Evolutionary conservation across 192 early-diverging fungal genomes (phyloP).

Genomic region (Coemansia sp.): DNA sequence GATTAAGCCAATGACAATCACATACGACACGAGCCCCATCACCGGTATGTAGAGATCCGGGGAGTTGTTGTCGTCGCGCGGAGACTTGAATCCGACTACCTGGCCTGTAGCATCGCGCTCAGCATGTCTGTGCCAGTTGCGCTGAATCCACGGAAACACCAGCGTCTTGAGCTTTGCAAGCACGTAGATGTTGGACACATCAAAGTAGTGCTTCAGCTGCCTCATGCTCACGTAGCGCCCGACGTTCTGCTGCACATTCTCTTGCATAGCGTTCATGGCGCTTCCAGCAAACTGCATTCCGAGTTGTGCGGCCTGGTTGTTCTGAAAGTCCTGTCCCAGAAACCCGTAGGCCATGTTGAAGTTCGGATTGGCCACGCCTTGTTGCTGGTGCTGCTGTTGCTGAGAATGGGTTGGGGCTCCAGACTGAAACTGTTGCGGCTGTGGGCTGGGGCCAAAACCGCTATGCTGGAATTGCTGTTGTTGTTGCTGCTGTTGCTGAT

Average conservation of each 20-base stretch:
- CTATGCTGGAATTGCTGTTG: constrained; percentile 41
- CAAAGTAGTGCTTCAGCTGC: constrained; percentile 92
- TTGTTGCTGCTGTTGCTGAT: constrained; percentile 46
- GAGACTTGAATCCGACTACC: constrained; percentile 75
- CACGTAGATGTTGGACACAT: constrained; percentile 94
- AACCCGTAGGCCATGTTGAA: constrained; percentile 28
- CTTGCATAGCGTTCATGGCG: constrained; percentile 80
- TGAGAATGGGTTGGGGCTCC: constrained; percentile 2
- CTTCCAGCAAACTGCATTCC: constrained; percentile 92
- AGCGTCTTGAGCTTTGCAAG: constrained; percentile 82
- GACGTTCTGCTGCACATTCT: constrained; percentile 90
- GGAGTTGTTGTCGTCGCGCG: constrained; percentile 90
- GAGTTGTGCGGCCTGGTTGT: constrained; percentile 81
- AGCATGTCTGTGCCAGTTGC: constrained; percentile 77
- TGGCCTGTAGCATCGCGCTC: constrained; percentile 77
- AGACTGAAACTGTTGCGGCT: constrained; percentile 19
- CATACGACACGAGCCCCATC: constrained; percentile 93
- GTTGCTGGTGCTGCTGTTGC: constrained; percentile 23
- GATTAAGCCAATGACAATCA: constrained; percentile 72
- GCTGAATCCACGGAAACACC: constrained; percentile 89
- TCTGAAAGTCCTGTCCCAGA: constrained; percentile 18
- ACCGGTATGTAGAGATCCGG: constrained; percentile 97
- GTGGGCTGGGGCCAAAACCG: constrained; percentile 10
- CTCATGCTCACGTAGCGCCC: constrained; percentile 81
- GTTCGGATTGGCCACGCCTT: not conserved